Base-by-base conservation (phyloP, 2,329 filamentous ascomycete species). In the Sphaerulina vaccinii region DNA sequence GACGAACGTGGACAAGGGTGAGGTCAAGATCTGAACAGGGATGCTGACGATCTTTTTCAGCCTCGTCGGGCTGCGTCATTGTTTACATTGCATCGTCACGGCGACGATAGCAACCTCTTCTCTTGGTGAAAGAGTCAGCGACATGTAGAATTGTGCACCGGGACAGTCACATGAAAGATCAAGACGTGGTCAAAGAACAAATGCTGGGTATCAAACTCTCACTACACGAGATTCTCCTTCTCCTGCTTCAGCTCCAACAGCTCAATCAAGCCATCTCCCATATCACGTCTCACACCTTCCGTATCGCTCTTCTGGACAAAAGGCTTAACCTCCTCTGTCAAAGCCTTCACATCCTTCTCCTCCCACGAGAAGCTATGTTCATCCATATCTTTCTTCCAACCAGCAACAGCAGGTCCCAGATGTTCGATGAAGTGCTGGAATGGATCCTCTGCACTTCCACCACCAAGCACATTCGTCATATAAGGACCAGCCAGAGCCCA, bases 401-500 rank as follows among this genome's bases (percentile, higher is more conserved):
- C 51, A 29, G 49, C 32, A 5, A 54, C 42, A 5, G 54, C 54
- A 32, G 56, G 53, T 11, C 51, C 56, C 15, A 59, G 39, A 48
- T 59, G 54, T 21, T 45, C 23, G 2, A 56, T 39, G 21, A 59
- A 54, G 38, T 59, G 51, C 3, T 38, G 23, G 22, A 58, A 58
- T 1, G 41, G 38, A 44, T 56, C 42, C 8, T 49, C 32, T 4
- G 36, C 37, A 5, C 39, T 41, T 48, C 51, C 56, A 7, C 53
- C 56, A 9, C 46, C 56, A 4, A 56, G 38, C n/a, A 54, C 46
- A 19, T 54, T 58, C 19, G 53, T 56, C 51, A 74, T 68, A 4
- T 74, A 62, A 2, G 61, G 58, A 3, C 58, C 58, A 6, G 43
- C 51, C 3, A 59, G 13, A 1, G 58, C 58, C 55, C 57, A 62